Evolutionary conservation across 169 alveolate species (phyloP), one percentile per base, ranked within the genome.

Genomic region (Prorocentrum cordatum): DNA sequence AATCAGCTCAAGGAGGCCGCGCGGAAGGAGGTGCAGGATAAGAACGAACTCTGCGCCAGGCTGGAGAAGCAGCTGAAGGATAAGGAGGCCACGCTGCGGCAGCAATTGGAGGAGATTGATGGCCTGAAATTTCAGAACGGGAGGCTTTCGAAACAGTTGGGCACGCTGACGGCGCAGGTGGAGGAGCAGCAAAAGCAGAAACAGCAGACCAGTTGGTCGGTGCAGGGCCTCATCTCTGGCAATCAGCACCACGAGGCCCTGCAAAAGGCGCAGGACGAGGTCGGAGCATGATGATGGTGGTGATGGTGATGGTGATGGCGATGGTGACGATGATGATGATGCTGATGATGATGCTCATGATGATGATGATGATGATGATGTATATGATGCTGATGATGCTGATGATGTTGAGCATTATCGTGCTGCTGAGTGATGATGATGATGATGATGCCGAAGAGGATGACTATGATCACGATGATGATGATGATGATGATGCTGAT

Each of bases 51-150:
- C n/a, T 75, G 86, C 50, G 38, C 26, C 14, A 70, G 86, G 31
- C 36, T 75, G 58, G 86, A 75, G 26, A 47, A 75, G 58, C 86
- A 75, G 71, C 64, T 75, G 35, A 75, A 75, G 86, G 86, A 75
- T 36, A 75, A 58, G 38, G 86, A 75, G 58, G 12, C 71, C 12
- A 75, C 86, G 31, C 32, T 75, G 59, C 33, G 86, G n/a, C 71
- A 75, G 71, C 86, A 75, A 59, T 29, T 75, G 71, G 86, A 75
- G 20, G 86, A 75, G 24, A 75, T 75, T 22, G 86, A 75, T 32
- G 72, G 50, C 24, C 26, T 75, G 35, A 70, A 71, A 54, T 75
- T 47, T 71, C 86, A 75, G 35, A 75, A 54, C 71, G 39, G 86
- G 29, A 70, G 86, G 36, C 47, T 75, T 70, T 47, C 86, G 38